Evolutionary conservation across 1,139 yeast genomes (phyloP).

Genomic region (Kluyveromyces marxianus): DNA sequence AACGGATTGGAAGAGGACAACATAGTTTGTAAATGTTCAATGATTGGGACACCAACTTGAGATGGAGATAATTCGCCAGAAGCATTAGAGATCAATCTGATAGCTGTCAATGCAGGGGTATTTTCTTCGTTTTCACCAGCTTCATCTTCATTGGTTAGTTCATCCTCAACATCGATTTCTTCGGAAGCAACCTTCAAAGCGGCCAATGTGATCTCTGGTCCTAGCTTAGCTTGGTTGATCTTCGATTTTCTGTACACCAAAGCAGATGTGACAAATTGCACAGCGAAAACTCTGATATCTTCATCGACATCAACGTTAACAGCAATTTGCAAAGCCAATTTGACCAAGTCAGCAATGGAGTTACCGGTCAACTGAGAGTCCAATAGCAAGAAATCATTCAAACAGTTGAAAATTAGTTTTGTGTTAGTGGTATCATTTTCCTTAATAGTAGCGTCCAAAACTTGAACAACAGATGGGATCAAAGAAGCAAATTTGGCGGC

Average conservation of each 20-base stretch:
- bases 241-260: constrained; percentile 67
- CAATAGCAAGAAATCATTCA: constrained; percentile 68
- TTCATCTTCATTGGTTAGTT: constrained; percentile 71
- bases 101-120: constrained; percentile 69
- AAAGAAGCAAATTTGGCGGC: constrained; percentile 57
- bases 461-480: constrained; percentile 76
- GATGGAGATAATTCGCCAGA: constrained; percentile 85
- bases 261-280: constrained; percentile 77
- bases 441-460: constrained; percentile 66
- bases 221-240: constrained; percentile 56
- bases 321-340: constrained; percentile 71
- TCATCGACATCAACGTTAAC: constrained; percentile 62
- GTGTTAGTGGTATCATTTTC: constrained; percentile 68
- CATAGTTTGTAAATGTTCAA: constrained; percentile 59
- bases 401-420: constrained; percentile 73
- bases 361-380: constrained; percentile 79
- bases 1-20: constrained; percentile 58
- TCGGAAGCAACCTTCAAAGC: constrained; percentile 77
- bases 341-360: constrained; percentile 58
- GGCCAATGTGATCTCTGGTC: constrained; percentile 67
- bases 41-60: constrained; percentile 77
- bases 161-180: constrained; percentile 65
- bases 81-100: constrained; percentile 71
- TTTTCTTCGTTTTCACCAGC: constrained; percentile 91
- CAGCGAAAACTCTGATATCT: constrained; percentile 75